A percentile compares a stretch with the other conserved stretches of the same genome.
These are phyloP conservation scores for Podaxis carcinomalis DNA, from an alignment of 768 basidiomycete genomes.

Conservation along the genomic window DNA sequence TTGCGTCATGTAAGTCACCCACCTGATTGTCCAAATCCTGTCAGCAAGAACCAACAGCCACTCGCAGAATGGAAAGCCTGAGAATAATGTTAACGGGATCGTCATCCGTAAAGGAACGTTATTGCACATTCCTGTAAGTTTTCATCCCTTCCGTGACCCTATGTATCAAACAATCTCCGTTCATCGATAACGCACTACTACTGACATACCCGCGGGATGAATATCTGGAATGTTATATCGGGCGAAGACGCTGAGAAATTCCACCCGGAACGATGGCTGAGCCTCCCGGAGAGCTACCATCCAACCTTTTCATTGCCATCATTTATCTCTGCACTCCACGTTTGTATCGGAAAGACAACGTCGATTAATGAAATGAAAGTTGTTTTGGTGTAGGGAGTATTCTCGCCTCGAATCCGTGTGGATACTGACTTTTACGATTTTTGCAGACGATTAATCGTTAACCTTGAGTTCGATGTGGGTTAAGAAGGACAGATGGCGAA, in stretches of 20 bases:
- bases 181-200: background rate
- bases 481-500: constrained; percentile 28
- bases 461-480: constrained; percentile 38
- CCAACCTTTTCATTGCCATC: constrained; percentile 33
- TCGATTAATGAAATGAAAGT: constrained; percentile 45
- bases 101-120: constrained; percentile 40
- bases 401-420: background rate
- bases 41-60: background rate
- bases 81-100: constrained; percentile 38
- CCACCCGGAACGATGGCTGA: constrained; percentile 42
- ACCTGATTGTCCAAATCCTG: background rate
- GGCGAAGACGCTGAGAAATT: constrained; percentile 51
- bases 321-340: constrained; percentile 42
- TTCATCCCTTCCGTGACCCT: background rate
- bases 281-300: constrained; percentile 31
- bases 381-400: constrained; percentile 29
- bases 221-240: constrained; percentile 47
- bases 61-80: constrained; percentile 33
- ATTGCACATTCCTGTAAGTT: constrained; percentile 32
- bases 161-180: no score
- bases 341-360: constrained; percentile 46
- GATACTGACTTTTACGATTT: background rate
- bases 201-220: constrained; percentile 42
- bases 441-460: constrained; percentile 29
- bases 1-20: constrained; percentile 31